These are phyloP conservation scores for Lentinus tigrinus DNA, from an alignment of 768 basidiomycete genomes.

Conservation along the genomic window DNA sequence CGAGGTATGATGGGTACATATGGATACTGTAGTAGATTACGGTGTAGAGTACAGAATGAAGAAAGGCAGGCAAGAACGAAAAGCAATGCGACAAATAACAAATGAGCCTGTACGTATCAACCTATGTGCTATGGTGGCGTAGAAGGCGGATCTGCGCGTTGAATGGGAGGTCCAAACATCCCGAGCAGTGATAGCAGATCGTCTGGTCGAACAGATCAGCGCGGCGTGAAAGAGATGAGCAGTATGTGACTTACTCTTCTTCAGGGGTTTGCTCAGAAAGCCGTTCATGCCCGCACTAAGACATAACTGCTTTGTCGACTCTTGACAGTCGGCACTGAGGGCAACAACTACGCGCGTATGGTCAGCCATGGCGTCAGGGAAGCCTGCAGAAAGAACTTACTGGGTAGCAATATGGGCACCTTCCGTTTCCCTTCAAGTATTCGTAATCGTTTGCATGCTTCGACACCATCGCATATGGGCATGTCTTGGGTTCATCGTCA, in stretches of 20 bases:
- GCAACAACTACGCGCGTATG: conserved; percentile 51
- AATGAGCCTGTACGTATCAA: background rate
- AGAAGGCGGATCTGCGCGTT: conserved; percentile 9
- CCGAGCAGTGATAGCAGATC: conserved; percentile 54
- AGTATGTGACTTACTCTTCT: conserved; percentile 41
- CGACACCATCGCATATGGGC: conserved; percentile 78
- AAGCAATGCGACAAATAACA: conserved; percentile 6
- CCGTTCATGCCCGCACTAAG: conserved; percentile 79
- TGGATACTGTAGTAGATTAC: conserved; percentile 8
- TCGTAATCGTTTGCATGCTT: conserved; percentile 66
- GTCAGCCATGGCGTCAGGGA: background rate
- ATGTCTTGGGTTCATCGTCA: conserved; percentile 47
- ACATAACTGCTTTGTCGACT: conserved; percentile 72
- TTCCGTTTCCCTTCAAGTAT: conserved; percentile 58
- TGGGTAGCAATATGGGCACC: conserved; percentile 48
- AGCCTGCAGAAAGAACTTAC: conserved; percentile 34
- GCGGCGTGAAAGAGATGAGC: background rate
- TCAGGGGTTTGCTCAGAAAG: conserved; percentile 73
- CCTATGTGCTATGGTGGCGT: conserved; percentile 4
- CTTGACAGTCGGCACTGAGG: conserved; percentile 74
- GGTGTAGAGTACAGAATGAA: background rate
- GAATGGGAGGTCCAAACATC: conserved; percentile 42
- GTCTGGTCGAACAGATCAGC: conserved; percentile 30
- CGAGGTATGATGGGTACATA: conserved; percentile 3
- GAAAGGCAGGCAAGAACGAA: background rate